Percentiles rank a stretch among this genome's conserved stretches.
These are phyloP conservation scores for Tolypocladium tundrense DNA, from an alignment of 2,329 filamentous ascomycete species.

Conservation along the genomic window DNA sequence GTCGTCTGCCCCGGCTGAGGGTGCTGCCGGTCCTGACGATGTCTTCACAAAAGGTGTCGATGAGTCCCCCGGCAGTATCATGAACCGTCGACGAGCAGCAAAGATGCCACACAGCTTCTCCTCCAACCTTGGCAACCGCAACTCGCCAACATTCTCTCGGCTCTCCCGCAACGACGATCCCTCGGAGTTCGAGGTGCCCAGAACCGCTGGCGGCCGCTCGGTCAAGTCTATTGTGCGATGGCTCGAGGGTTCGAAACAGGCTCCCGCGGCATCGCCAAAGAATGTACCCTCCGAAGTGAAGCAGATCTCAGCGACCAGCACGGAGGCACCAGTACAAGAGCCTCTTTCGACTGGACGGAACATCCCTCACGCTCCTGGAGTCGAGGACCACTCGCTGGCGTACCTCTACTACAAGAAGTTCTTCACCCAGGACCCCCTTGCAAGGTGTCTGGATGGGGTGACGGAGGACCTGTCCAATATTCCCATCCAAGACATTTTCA, in stretches of 20 bases:
- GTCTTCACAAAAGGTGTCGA: not conserved
- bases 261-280: not conserved
- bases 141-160: not conserved
- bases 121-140: constrained; percentile 14
- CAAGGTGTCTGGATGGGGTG: constrained; percentile 17
- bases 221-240: constrained; percentile 21
- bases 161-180: not conserved
- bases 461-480: not conserved
- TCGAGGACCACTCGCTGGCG: constrained; percentile 21
- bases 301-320: not conserved
- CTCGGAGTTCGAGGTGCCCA: not conserved
- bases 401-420: constrained; percentile 21
- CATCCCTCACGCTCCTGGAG: constrained; percentile 4
- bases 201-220: constrained; percentile 8
- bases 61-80: constrained; percentile 4
- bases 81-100: constrained; percentile 7
- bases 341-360: not conserved
- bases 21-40: not conserved
- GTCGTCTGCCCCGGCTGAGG: not conserved
- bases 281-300: not conserved
- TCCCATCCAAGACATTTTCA: constrained; percentile 1
- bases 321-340: not conserved
- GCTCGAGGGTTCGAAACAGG: constrained; percentile 14
- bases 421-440: constrained; percentile 18
- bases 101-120: constrained; percentile 17